Conservation (phyloP, 305 asterid species). For the Lippia alba region DNA sequence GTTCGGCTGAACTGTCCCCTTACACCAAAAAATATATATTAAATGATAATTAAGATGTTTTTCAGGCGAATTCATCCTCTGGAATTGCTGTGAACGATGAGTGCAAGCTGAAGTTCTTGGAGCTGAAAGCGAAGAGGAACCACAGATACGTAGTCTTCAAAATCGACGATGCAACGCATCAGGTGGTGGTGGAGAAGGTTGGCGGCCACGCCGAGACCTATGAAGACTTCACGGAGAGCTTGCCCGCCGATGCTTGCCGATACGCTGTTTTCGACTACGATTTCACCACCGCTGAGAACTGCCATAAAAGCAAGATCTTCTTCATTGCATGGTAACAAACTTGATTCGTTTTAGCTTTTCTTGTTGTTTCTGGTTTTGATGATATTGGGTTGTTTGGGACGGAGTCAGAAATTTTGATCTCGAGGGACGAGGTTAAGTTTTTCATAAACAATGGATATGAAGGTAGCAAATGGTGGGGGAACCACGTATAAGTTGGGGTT, state of each 20-base stretch:
- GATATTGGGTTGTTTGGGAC: no score
- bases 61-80: conserved; percentile 56
- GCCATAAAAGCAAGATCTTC: conserved; percentile 59
- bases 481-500: no score
- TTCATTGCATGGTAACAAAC: conserved; percentile 50
- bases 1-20: no score
- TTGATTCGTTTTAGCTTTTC: no score
- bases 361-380: no score
- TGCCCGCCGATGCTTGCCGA: conserved; percentile 57
- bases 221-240: conserved; percentile 43
- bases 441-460: no score
- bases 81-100: conserved; percentile 55
- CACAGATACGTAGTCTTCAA: conserved; percentile 59
- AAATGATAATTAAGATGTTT: no score
- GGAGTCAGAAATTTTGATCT: no score
- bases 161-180: conserved; percentile 47
- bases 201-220: conserved; percentile 48
- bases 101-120: conserved; percentile 62
- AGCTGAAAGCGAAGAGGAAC: conserved; percentile 55
- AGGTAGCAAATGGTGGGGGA: no score
- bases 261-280: conserved; percentile 66
- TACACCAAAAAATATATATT: no score
- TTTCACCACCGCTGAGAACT: conserved; percentile 51
- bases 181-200: conserved; percentile 50
- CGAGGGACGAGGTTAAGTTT: no score